Conservation (phyloP, 192 early-diverging fungal genomes). For the Entrophospora sp. region DNA sequence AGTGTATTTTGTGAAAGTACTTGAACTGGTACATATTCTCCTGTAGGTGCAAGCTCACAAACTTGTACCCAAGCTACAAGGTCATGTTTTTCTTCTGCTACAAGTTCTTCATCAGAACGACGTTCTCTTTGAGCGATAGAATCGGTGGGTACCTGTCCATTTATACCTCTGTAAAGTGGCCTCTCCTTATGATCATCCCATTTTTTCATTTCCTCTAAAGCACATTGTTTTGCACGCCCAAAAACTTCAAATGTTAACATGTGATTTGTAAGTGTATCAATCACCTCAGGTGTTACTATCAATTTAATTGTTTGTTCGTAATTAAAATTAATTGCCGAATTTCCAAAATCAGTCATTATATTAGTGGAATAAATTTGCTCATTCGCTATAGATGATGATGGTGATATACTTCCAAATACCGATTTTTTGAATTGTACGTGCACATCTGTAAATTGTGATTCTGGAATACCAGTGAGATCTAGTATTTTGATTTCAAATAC, state of each 20-base stretch:
- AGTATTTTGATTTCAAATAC: conserved; percentile 58
- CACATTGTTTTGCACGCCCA: conserved; percentile 31
- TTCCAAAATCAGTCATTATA: conserved; percentile 43
- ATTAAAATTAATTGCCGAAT: conserved; percentile 39
- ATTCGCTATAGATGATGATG: conserved; percentile 26
- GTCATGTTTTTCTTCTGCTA: conserved; percentile 59
- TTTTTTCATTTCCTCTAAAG: conserved; percentile 34
- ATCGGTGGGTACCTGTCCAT: conserved; percentile 25
- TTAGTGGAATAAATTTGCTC: conserved; percentile 56
- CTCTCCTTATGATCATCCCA: conserved; percentile 45
- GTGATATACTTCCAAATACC: conserved; percentile 43
- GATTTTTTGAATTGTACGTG: conserved; percentile 65
- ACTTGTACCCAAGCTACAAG: conserved; percentile 55
- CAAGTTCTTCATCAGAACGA: conserved; percentile 51
- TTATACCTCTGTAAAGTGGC: conserved; percentile 30
- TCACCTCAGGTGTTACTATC: conserved; percentile 27
- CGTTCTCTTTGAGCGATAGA: conserved; percentile 20
- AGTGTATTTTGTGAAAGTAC: conserved; percentile 34
- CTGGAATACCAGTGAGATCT: conserved; percentile 48
- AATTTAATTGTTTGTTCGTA: conserved; percentile 41
- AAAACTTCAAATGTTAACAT: conserved; percentile 43
- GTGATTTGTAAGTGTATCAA: conserved; percentile 31
- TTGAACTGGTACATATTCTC: conserved; percentile 51
- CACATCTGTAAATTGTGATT: conserved; percentile 54
- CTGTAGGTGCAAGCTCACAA: conserved; percentile 53